Conservation (phyloP, 305 asterid species). For the Stenogyne calaminthoides region DNA sequence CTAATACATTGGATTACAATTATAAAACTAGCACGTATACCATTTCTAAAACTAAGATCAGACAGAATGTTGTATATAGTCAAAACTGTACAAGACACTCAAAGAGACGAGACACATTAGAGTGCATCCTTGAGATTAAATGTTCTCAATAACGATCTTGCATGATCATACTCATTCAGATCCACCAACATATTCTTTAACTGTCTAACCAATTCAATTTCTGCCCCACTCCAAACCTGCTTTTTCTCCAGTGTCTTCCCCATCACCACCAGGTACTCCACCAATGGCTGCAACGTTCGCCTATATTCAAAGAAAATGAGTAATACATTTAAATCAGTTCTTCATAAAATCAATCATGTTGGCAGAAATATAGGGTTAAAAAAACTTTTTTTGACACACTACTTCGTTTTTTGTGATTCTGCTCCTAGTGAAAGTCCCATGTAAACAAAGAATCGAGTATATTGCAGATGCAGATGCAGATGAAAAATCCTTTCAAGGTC, state of each 20-base stretch:
- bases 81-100: constrained; percentile 27
- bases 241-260: constrained; percentile 67
- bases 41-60: background rate
- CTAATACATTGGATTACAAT: background rate
- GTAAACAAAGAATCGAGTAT: background rate
- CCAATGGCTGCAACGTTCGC: constrained; percentile 71
- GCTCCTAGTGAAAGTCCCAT: background rate
- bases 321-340: background rate
- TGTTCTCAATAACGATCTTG: constrained; percentile 65
- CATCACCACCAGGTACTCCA: constrained; percentile 69
- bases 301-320: constrained; percentile 29
- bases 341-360: background rate
- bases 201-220: constrained; percentile 64
- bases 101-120: constrained; percentile 26
- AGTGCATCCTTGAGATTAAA: constrained; percentile 95
- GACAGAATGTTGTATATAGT: background rate
- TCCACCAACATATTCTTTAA: constrained; percentile 93
- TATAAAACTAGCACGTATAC: background rate
- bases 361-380: background rate
- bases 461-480: background rate
- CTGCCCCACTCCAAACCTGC: constrained; percentile 42
- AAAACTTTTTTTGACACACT: background rate
- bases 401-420: background rate
- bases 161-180: constrained; percentile 81
- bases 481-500: background rate